Conservation (phyloP, 371 early-diverging fungal species). For the Mucor saturninus region DNA sequence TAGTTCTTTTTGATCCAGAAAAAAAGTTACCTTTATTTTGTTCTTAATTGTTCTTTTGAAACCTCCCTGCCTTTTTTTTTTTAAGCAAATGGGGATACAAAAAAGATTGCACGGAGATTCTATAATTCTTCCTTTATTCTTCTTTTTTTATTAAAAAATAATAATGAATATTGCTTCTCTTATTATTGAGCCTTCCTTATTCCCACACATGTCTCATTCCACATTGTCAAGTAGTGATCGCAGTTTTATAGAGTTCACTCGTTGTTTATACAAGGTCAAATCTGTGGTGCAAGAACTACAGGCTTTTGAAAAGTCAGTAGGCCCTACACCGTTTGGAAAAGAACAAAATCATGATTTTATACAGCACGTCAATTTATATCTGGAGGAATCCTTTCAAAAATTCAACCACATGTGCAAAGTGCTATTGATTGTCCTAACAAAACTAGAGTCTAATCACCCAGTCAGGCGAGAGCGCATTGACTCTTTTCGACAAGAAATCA, state of each 20-base stretch:
- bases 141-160: background rate
- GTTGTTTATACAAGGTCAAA: conserved; percentile 33
- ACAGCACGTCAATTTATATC: conserved; percentile 15
- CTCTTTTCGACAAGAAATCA: conserved; percentile 28
- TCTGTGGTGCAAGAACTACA: conserved; percentile 26
- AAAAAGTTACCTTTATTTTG: background rate
- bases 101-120: conserved; percentile 3
- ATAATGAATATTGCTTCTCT: conserved; percentile 10
- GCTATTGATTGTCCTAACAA: conserved; percentile 21
- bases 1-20: conserved; percentile 8
- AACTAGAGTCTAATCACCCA: conserved; percentile 23
- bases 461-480: conserved; percentile 23
- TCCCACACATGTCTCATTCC: conserved; percentile 6
- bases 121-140: background rate
- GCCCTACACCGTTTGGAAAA: conserved; percentile 5
- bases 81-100: conserved; percentile 1
- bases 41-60: conserved; percentile 13
- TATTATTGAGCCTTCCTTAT: conserved; percentile 2
- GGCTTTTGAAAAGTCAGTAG: conserved; percentile 20
- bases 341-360: conserved; percentile 3
- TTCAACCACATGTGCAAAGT: conserved; percentile 27
- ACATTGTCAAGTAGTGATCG: conserved; percentile 27
- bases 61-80: conserved; percentile 7
- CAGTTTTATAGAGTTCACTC: conserved; percentile 30
- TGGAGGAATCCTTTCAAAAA: conserved; percentile 23